phyloP scores from a whole-genome alignment of 2,329 filamentous ascomycete genomes.

The Xylariomycetidae sp. region DNA sequence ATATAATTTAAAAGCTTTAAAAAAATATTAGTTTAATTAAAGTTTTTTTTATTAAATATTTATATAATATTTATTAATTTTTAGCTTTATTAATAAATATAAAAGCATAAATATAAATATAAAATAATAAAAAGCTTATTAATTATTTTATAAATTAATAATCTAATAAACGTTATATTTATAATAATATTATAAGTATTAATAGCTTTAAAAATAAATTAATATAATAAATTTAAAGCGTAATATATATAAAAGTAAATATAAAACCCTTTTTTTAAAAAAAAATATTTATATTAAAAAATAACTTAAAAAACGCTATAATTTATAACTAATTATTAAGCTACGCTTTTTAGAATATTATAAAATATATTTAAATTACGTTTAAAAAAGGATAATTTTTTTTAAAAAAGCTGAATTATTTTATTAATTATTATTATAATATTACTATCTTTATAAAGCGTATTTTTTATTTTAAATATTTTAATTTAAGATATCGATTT shows the following conservation, averaged over 20 bases:
- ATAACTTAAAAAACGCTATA: slow-evolving; percentile 1
- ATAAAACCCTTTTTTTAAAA: neutral
- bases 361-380: no score
- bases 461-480: no score
- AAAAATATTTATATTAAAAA: neutral
- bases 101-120: no score
- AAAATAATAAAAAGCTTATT: neutral
- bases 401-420: no score
- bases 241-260: neutral
- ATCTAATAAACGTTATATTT: neutral
- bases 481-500: no score
- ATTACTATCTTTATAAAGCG: no score
- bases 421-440: no score
- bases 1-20: neutral
- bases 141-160: no score
- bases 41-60: neutral
- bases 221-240: slow-evolving; percentile 1
- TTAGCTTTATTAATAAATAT: no score
- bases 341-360: slow-evolving; percentile 1
- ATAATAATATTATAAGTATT: neutral
- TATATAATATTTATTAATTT: neutral
- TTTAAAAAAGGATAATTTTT: no score
- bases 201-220: neutral
- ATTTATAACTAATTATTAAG: slow-evolving; percentile 2
- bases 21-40: slow-evolving; percentile 1